Conservation (phyloP, 495 filamentous ascomycete species). For the Articulospora tetracladia region DNA sequence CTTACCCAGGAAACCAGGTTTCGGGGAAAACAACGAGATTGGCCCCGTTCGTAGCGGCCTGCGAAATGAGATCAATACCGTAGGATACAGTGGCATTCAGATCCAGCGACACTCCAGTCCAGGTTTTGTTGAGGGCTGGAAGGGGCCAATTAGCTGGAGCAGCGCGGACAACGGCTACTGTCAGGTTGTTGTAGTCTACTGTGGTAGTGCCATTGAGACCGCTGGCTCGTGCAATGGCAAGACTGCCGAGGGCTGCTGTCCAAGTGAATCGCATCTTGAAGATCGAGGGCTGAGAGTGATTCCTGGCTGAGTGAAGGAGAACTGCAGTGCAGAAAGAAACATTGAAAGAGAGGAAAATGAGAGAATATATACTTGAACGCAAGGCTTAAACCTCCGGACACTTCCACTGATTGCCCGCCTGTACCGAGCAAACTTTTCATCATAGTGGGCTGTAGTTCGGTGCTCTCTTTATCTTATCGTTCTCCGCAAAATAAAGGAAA, state of each 20-base stretch:
- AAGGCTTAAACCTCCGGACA: background rate
- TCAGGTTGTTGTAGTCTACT: background rate
- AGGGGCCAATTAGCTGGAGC: background rate
- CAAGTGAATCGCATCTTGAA: background rate
- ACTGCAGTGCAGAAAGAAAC: background rate
- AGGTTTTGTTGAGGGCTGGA: background rate
- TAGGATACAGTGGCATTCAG: background rate
- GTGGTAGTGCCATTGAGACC: background rate
- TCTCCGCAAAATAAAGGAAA: too few species aligned
- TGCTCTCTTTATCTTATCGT: too few species aligned
- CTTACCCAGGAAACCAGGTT: background rate
- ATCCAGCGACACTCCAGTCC: background rate
- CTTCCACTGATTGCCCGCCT: background rate
- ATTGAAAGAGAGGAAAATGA: background rate
- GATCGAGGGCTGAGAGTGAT: background rate
- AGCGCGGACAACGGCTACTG: background rate
- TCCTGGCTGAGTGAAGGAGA: background rate
- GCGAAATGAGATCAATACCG: background rate
- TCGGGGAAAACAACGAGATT: conserved; percentile 1
- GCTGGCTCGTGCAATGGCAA: background rate
- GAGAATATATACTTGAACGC: background rate
- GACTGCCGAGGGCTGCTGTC: background rate
- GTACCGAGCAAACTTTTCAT: background rate
- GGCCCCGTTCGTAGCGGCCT: background rate
- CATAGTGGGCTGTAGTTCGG: background rate